Conservation (phyloP, 345 rosid genomes). For the Sisymbrium altissimum region DNA sequence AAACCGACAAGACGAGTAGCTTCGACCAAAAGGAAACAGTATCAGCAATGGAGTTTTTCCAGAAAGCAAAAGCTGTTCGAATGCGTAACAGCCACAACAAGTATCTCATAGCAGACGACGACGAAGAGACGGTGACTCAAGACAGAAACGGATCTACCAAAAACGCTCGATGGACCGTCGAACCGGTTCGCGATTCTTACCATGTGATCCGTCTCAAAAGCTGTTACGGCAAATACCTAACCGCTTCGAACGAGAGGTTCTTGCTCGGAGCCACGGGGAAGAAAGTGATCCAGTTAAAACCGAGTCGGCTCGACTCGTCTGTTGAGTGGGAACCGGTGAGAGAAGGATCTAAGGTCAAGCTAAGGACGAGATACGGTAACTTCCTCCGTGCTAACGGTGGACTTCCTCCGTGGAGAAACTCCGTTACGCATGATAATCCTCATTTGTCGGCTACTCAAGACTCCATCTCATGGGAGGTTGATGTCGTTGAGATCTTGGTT, state of each 20-base stretch:
- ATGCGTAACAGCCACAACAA: slow-evolving; percentile 76
- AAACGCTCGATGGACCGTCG: slow-evolving; percentile 70
- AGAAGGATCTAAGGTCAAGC: slow-evolving; percentile 50
- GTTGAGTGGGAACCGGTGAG: slow-evolving; percentile 80
- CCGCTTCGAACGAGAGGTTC: slow-evolving; percentile 79
- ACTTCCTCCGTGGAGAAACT: slow-evolving; percentile 76
- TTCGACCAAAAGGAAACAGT: slow-evolving; percentile 12
- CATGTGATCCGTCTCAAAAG: slow-evolving; percentile 63
- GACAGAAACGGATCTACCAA: slow-evolving; percentile 58
- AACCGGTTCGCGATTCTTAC: slow-evolving; percentile 46
- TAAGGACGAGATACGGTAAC: slow-evolving; percentile 54
- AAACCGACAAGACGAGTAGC: slow-evolving; percentile 1
- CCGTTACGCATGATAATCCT: slow-evolving; percentile 72
- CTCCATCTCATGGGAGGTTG: slow-evolving; percentile 72
- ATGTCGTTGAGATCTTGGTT: slow-evolving; percentile 49
- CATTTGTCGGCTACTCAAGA: slow-evolving; percentile 59
- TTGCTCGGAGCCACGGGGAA: slow-evolving; percentile 73
- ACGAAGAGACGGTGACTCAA: slow-evolving; percentile 66
- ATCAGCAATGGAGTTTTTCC: slow-evolving; percentile 71
- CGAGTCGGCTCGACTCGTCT: slow-evolving; percentile 49
- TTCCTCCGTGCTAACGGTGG: slow-evolving; percentile 74
- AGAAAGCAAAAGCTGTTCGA: slow-evolving; percentile 68
- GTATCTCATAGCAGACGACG: slow-evolving; percentile 65
- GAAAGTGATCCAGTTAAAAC: slow-evolving; percentile 60
- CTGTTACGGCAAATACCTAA: slow-evolving; percentile 66